Evolutionary conservation across 176 grass and related monocot genomes (phyloP).

Genomic region (Oryza glumipatula): DNA sequence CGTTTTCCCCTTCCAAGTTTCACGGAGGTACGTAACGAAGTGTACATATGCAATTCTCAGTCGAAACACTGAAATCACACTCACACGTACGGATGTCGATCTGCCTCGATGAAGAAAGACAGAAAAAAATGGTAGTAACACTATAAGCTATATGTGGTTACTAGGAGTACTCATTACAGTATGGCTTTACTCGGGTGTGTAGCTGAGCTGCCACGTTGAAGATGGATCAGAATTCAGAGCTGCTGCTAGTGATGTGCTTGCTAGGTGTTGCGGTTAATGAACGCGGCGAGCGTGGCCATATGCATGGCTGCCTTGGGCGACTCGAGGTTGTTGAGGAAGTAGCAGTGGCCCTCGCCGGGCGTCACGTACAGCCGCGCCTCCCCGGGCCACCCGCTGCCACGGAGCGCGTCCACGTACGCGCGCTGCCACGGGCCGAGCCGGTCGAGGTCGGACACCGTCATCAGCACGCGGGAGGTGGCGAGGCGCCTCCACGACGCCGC

Average conservation of each 20-base stretch:
- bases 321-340: slow-evolving; percentile 55
- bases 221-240: neutral
- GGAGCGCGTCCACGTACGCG: slow-evolving; percentile 57
- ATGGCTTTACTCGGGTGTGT: neutral
- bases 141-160: neutral
- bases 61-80: neutral
- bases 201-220: neutral
- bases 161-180: neutral
- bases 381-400: slow-evolving; percentile 54
- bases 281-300: slow-evolving; percentile 55
- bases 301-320: slow-evolving; percentile 58
- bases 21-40: neutral
- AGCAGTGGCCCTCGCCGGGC: slow-evolving; percentile 56
- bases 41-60: neutral
- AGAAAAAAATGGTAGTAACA: neutral
- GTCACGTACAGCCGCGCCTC: slow-evolving; percentile 44
- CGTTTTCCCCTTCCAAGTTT: neutral
- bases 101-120: neutral
- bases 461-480: slow-evolving; percentile 35
- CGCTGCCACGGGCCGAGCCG: slow-evolving; percentile 54
- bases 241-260: neutral
- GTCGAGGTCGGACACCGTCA: slow-evolving; percentile 64
- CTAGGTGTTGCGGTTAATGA: slow-evolving; percentile 25
- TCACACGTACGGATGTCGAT: neutral
- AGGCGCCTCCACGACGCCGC: slow-evolving; percentile 44